Base-by-base conservation (phyloP, 2,329 filamentous ascomycete genomes). In the Alternaria sp. region DNA sequence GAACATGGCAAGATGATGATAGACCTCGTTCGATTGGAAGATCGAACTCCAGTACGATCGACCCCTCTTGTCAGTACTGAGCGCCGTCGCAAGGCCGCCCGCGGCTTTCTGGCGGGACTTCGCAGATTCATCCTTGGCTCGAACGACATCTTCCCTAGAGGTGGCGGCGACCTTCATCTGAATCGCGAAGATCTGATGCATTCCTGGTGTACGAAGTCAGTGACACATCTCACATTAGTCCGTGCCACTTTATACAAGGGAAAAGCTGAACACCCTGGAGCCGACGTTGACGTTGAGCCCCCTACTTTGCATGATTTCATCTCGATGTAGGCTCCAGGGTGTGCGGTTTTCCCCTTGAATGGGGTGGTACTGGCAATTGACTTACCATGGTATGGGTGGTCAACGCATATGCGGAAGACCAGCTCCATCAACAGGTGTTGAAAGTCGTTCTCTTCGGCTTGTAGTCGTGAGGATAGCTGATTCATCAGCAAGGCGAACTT, bases 401-500 rank as follows among this genome's bases (percentile, higher is more conserved):
- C 94, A 11, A 87, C 85, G 75, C 95, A 98, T 59, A 99, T 97
- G 9, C 89, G 90, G 73, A 89, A 88, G 5, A 98, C 89, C 18
- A 99, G 83, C 2, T 85, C 84, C 55, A 89, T 87, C 2, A 99
- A 84, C 1, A 95, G 84, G 44, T 84, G 85, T 74, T 99, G 96
- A 74, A 99, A 99, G 0, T 84, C 76, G 15, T 85, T 87, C 2
- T 86, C 80, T 30, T 90, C 87, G 65, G 92, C 88, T 64, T 97
- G 89, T 6, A 99, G 83, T 8, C 96, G 90, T n/a, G 96, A 99
- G 6, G 94, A 95, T 30, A 99, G 86, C 78, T 99, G 96, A 74
- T 97, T 99, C 89, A 97, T 97, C 55, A 99, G 84, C 4, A 91
- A 83, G 1, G 94, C 95, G 76, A 99, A 97, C 75, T 99, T 99